Evolutionary conservation across 306 rosid genomes (phyloP).

Genomic region (Senna tora): DNA sequence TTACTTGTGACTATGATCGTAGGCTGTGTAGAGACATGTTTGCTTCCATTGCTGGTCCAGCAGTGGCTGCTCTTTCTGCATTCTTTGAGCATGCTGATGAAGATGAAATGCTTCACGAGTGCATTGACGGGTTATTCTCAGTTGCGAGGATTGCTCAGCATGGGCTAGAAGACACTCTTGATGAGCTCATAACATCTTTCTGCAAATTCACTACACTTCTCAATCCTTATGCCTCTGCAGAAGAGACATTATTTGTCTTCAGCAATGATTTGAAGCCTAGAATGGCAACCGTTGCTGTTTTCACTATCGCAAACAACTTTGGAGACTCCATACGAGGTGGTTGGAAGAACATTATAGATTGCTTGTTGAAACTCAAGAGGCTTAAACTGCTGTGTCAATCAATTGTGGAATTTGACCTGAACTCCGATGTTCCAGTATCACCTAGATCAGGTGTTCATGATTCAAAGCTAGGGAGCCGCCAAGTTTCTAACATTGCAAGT

Average conservation of each 20-base stretch:
- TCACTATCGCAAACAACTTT: slow-evolving; percentile 74
- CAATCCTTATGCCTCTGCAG: slow-evolving; percentile 92
- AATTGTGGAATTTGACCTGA: slow-evolving; percentile 55
- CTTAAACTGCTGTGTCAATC: slow-evolving; percentile 78
- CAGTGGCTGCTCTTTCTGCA: slow-evolving; percentile 78
- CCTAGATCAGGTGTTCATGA: slow-evolving; percentile 47
- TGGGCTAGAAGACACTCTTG: slow-evolving; percentile 90
- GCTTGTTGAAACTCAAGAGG: slow-evolving; percentile 84
- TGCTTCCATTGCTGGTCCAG: slow-evolving; percentile 88
- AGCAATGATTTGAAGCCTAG: slow-evolving; percentile 85
- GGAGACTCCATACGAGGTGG: slow-evolving; percentile 79
- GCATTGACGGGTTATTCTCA: slow-evolving; percentile 84
- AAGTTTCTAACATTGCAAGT: slow-evolving; percentile 48
- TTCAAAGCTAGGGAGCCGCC: slow-evolving; percentile 50
- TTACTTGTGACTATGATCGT: slow-evolving; percentile 58
- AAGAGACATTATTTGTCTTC: slow-evolving; percentile 81
- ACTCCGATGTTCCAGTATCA: slow-evolving; percentile 45
- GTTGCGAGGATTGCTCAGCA: slow-evolving; percentile 78
- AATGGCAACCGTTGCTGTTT: slow-evolving; percentile 84
- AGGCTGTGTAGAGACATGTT: slow-evolving; percentile 88
- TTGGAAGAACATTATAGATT: slow-evolving; percentile 90
- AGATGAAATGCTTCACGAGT: slow-evolving; percentile 87
- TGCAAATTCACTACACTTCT: slow-evolving; percentile 82
- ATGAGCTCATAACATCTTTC: slow-evolving; percentile 77
- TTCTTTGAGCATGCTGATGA: slow-evolving; percentile 87